Percentiles rank a stretch among this genome's conserved stretches.
Conservation (phyloP, 805 yeast genomes). For the Candida mattraensis region DNA sequence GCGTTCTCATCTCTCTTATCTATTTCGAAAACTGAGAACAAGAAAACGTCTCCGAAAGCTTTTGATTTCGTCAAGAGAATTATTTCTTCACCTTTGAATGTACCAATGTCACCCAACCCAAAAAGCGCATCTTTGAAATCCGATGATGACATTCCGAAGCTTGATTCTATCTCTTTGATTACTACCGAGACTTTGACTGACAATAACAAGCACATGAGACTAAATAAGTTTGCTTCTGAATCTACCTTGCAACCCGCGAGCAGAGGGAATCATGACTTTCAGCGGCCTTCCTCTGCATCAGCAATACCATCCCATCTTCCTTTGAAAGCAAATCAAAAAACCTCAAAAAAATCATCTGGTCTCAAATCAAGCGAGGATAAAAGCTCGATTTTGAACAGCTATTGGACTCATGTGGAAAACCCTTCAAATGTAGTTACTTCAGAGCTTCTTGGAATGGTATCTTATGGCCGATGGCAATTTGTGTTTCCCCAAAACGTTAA, state of each 20-base stretch:
- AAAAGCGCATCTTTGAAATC: slow-evolving; percentile 12
- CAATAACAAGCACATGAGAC: background rate
- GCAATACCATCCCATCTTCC: too few relatives aligned
- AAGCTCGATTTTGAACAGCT: slow-evolving; percentile 27
- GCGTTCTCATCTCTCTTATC: slow-evolving; percentile 40
- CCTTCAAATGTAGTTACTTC: slow-evolving; percentile 70
- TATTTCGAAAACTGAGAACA: slow-evolving; percentile 29
- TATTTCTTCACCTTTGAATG: slow-evolving; percentile 31
- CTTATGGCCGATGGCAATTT: slow-evolving; percentile 88
- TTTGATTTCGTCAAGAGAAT: slow-evolving; percentile 34
- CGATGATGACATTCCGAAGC: slow-evolving; percentile 21
- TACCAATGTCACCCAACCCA: slow-evolving; percentile 20
- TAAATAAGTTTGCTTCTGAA: slow-evolving; percentile 8
- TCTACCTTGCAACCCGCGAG: slow-evolving; percentile 2
- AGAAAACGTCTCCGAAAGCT: slow-evolving; percentile 24
- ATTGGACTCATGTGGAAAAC: slow-evolving; percentile 68
- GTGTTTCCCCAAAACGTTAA: slow-evolving; percentile 76
- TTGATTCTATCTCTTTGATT: slow-evolving; percentile 13
- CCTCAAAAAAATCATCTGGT: slow-evolving; percentile 7
- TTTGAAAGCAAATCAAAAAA: background rate
- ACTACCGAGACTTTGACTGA: background rate
- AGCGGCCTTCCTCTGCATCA: too few relatives aligned
- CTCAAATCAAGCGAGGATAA: slow-evolving; percentile 10
- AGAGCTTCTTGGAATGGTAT: slow-evolving; percentile 53
- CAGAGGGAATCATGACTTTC: too few relatives aligned